Evolutionary conservation across 2,329 filamentous ascomycete genomes (phyloP), one percentile per base, ranked within the genome.

Genomic region (Ophiostoma tasmaniense): DNA sequence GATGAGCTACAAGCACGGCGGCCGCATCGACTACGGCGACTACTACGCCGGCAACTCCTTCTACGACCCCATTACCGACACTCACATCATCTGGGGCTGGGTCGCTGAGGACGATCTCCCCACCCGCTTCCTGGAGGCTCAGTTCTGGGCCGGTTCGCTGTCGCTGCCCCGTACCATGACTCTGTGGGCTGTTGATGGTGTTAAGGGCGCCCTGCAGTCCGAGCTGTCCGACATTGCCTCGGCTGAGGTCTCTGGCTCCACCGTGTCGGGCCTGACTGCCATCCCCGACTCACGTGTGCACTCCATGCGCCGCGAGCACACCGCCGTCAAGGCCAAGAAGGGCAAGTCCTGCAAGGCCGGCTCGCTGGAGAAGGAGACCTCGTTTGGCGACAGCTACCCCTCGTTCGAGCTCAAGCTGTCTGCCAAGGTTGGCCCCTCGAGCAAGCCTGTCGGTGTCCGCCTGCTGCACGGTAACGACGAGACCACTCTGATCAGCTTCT

Each of bases 31-130:
- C 67, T 79, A 83, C 64, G 83, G 82, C 2, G 78, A 77, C 30
- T 74, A 81, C 17, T 84, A 85, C 67, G 83, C 83, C 0, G 80
- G 81, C 3, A 83, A 81, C 68, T 80, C 81, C 0, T 84, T 83
- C 71, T 78, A 76, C 71, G 81, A 85, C 64, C 80, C 81, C 0
- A 72, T 77, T 3, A 78, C 80, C 0, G 73, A 76, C 0, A 76
- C 76, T 55, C 76, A 79, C 13, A 76, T 84, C 4, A 76, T 81
- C 0, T 83, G 79, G 74, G 82, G 82, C 3, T 85, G 83, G 83
- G 76, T 85, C 45, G 80, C 78, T 1, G 82, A 85, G 71, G 82
- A 85, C 14, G 81, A 83, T 67, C 71, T 84, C 3, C 78, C 81
- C 0, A 42, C 37, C 22, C 64, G 64, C 76, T 82, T 68, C 71